Percentiles rank a stretch among this genome's conserved stretches.
Conservation (phyloP, 1,284 basidiomycete genomes). For the Apiotrichum akiyoshidainum region DNA sequence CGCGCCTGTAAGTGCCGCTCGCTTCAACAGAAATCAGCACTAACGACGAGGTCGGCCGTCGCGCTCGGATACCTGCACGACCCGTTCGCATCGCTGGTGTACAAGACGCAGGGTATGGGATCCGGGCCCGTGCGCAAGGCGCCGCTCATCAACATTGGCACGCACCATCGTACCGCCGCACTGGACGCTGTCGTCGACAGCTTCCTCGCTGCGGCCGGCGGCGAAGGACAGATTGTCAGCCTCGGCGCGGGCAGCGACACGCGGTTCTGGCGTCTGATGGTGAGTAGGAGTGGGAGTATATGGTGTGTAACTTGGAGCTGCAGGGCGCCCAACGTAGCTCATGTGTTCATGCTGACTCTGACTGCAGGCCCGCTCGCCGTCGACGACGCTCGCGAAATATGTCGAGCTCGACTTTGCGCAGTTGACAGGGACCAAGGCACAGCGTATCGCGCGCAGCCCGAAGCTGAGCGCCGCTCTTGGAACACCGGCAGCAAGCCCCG, state of each 20-base stretch:
- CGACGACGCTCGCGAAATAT: conserved; percentile 53
- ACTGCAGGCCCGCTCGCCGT: neutral
- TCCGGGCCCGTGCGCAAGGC: conserved; percentile 45
- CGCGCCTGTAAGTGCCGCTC: conserved; percentile 60
- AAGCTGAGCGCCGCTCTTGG: conserved; percentile 53
- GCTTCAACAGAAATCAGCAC: neutral
- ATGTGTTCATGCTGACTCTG: neutral
- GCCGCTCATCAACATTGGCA: conserved; percentile 93
- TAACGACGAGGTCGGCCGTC: conserved; percentile 59
- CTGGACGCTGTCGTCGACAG: conserved; percentile 74
- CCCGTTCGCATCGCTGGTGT: conserved; percentile 62
- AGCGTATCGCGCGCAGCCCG: conserved; percentile 69
- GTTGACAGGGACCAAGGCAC: conserved; percentile 75
- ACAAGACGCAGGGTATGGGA: conserved; percentile 38
- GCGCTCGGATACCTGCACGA: conserved; percentile 72
- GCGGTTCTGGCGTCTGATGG: conserved; percentile 82
- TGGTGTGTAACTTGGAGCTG: neutral
- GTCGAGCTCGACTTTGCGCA: conserved; percentile 89
- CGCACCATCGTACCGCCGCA: conserved; percentile 75
- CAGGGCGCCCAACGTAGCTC: too few relatives aligned
- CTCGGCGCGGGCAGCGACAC: conserved; percentile 91
- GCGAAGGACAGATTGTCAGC: conserved; percentile 71
- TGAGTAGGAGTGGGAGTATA: conserved; percentile 52
- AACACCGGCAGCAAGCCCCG: neutral
- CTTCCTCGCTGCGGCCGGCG: conserved; percentile 58